Conservation (phyloP, 2,329 filamentous ascomycete species). For the Ophiostoma triangulosporum region DNA sequence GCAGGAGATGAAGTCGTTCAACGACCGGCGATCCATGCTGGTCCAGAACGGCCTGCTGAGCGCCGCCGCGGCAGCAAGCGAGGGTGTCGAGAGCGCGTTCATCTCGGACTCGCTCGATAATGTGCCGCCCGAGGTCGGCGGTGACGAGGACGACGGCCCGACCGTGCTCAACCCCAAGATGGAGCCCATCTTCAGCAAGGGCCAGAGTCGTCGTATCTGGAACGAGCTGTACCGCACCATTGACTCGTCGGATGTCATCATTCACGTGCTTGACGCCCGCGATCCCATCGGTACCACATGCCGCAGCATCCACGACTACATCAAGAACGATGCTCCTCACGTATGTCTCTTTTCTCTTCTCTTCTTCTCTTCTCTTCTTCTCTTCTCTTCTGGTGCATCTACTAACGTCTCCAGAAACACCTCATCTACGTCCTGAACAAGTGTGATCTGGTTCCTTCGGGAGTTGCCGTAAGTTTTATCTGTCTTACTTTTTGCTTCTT, state of each 20-base stretch:
- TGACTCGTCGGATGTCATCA: conserved; percentile 86
- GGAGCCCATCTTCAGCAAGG: conserved; percentile 85
- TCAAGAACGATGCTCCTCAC: conserved; percentile 82
- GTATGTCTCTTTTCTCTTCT: background rate
- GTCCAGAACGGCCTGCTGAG: conserved; percentile 65
- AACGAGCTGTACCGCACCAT: conserved; percentile 74
- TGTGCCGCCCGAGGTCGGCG: conserved; percentile 19
- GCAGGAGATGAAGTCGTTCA: conserved; percentile 68
- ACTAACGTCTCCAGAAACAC: conserved; percentile 46
- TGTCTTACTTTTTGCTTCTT: conserved; percentile 28
- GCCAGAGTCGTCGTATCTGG: conserved; percentile 91
- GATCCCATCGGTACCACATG: conserved; percentile 86
- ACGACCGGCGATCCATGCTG: conserved; percentile 46
- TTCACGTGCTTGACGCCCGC: conserved; percentile 85
- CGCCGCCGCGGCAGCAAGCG: conserved; percentile 37
- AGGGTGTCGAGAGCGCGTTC: conserved; percentile 26
- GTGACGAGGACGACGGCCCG: conserved; percentile 15
- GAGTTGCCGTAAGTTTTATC: conserved; percentile 71
- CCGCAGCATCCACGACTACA: conserved; percentile 81
- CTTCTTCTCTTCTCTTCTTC: background rate
- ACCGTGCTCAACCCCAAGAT: conserved; percentile 41
- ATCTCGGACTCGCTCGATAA: conserved; percentile 25
- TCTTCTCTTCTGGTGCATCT: background rate
- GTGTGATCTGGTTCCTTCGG: conserved; percentile 83
- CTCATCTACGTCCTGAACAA: conserved; percentile 83